Percentiles rank a stretch among this genome's conserved stretches.
Evolutionary conservation across 2,329 filamentous ascomycete species (phyloP).

Genomic region (Fusarium citri): DNA sequence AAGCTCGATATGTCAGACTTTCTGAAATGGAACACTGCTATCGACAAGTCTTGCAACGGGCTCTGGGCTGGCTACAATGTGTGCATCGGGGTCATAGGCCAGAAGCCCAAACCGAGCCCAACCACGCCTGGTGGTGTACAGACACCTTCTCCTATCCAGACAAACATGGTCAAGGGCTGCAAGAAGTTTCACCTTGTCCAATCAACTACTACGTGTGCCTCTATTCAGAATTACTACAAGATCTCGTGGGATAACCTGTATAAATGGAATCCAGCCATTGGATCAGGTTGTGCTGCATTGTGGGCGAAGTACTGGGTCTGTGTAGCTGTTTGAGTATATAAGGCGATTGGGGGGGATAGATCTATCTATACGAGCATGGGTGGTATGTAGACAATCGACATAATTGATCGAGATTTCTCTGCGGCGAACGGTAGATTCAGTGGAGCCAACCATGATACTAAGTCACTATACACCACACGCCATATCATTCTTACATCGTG

Average conservation of each 20-base stretch:
- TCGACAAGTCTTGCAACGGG: not conserved
- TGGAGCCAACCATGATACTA: too few relatives aligned
- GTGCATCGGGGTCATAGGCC: not conserved
- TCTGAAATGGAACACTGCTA: not conserved
- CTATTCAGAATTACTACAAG: not conserved
- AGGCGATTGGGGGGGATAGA: too few relatives aligned
- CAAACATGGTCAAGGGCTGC: not conserved
- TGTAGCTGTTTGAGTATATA: too few relatives aligned
- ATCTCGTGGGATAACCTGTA: not conserved
- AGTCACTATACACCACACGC: too few relatives aligned
- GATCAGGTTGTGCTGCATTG: not conserved
- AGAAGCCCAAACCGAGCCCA: not conserved
- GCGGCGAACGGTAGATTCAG: too few relatives aligned
- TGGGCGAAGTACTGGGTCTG: too few relatives aligned
- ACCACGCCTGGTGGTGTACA: not conserved
- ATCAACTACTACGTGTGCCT: not conserved
- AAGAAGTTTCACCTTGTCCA: not conserved
- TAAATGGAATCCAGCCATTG: not conserved
- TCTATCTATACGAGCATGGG: too few relatives aligned
- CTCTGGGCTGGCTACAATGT: not conserved
- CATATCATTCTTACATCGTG: too few relatives aligned
- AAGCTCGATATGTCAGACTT: not conserved
- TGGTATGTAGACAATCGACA: too few relatives aligned
- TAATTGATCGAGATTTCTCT: too few relatives aligned
- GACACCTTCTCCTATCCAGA: not conserved